Evolutionary conservation across 164 flowering plant species (phyloP), one percentile per base, ranked within the genome.

Genomic region (Echeveria elegans): DNA sequence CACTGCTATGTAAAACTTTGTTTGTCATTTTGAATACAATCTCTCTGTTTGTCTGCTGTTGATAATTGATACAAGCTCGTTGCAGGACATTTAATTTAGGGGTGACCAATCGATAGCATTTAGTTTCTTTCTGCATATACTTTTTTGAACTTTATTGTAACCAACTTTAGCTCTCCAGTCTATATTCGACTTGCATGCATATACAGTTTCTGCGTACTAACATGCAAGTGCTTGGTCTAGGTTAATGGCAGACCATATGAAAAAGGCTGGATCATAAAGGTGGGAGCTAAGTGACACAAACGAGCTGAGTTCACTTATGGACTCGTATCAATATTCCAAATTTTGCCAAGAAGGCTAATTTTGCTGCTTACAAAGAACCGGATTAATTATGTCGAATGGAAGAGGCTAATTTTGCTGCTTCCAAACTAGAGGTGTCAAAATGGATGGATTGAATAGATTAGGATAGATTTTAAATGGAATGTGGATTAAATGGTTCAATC

Each of bases 231-330:
- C 28, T 34, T 72, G 34, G 36, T 74, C 40, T 74, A 92, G 98
- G 87, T 92, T 6, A 90, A 94, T 68, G 81, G 77, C 12, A 89
- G 96, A 72, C 98, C 98, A 1, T 94, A 85, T 62, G 89, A 84
- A 11, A 76, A 83, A 7, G 98, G 97, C 26, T 94, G 98, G 98
- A 88, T 94, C 23, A 94, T 94, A 28, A 94, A 91, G 78, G 96
- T 91, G 30, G 89, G 89, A 73, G 19, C n/a, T 91, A 66, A 77
- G 81, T 31, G 75, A 82, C 41, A 32, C 69, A 0, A 77, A 75
- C 53, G 93, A 94, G 60, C 53, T 84, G 26, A 81, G 79, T 23
- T 70, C 81, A 37, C 75, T 94, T 79, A 91, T 90, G 92, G 91
- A 77, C 69, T 71, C 91, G 0, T 91, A 89, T 11, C 40, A 79